Evolutionary conservation across 2,329 filamentous ascomycete genomes (phyloP).

Genomic region (Alternaria viburni): DNA sequence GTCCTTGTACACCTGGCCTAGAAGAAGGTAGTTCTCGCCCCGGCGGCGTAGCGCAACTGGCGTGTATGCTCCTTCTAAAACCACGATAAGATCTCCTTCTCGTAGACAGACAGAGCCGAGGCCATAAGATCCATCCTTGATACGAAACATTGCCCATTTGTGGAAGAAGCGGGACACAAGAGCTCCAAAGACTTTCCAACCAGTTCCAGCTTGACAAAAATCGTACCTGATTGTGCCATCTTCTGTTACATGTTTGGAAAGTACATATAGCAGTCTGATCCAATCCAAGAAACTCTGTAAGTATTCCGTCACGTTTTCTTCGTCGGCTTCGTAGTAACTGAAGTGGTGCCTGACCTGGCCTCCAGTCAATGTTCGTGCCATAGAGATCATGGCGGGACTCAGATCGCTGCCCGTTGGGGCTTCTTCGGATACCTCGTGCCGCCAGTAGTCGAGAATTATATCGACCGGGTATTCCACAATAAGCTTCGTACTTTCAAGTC

Average conservation of each 20-base stretch:
- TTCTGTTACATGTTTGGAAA: neutral
- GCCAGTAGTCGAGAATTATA: neutral
- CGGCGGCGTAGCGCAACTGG: neutral
- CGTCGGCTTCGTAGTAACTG: neutral
- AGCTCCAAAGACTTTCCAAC: neutral
- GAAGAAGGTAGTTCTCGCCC: neutral
- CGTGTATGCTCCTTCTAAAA: neutral
- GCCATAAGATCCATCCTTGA: neutral
- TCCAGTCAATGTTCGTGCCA: neutral
- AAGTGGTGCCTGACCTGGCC: neutral
- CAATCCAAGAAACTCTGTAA: neutral
- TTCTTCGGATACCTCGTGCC: neutral
- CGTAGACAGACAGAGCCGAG: neutral
- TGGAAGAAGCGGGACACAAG: neutral
- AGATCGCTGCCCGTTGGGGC: neutral
- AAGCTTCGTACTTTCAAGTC: neutral
- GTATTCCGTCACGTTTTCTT: neutral
- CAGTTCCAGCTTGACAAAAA: neutral
- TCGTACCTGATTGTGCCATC: neutral
- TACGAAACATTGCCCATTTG: neutral
- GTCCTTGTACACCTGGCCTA: neutral
- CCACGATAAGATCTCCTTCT: neutral
- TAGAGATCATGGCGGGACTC: neutral
- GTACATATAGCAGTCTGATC: neutral
- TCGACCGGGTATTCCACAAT: neutral